Evolutionary conservation across 306 rosid species (phyloP), one percentile per base, ranked within the genome.

Genomic region (Boehmeria nivea): DNA sequence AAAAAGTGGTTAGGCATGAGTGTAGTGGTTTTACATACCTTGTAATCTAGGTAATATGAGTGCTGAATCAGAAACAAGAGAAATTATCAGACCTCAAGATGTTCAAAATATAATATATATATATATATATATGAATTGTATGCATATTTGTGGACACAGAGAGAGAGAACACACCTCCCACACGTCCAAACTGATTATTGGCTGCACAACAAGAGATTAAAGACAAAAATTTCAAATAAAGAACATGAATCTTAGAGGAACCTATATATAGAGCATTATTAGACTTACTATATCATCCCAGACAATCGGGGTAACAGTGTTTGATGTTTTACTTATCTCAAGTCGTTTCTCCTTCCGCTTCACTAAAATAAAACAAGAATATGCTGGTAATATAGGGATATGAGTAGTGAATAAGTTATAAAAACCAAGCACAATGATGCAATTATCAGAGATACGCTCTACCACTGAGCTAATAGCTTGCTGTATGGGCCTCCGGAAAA

Each of bases 21-120:
- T 20, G 19, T 16, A 17, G 46, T 16, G 59, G 49, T 42, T 60
- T 60, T 45, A 42, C 69, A 44, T 73, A 91, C 99, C 99, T 73
- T 82, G 79, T 84, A 81, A 81, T 91, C 99, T 78, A 77, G 76
- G 74, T 91, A 87, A 61, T 87, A 91, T 10, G 99, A 88, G 76
- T 91, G 99, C 99, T 90, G 90, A 79, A 58, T 46, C 20, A 66
- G 54, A 50, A 52, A 67, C 26, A 28, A 60, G 17, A 57, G 28
- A 48, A 10, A 63, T 12, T 34, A 43, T 79, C 64, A 79, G 81
- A 53, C 18, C 59, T 72, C 28, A 42, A 38, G 37, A 50, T 54
- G 28, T 44, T 28, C 22, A 34, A 23, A 69, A 19, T 36, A 50
- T 33, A 33, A 33, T 33, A 11, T 33, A 33, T n/a, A 31, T 40